Evolutionary conservation across 78 protist genomes (phyloP).

Genomic region (Speleostelium caveatum): DNA sequence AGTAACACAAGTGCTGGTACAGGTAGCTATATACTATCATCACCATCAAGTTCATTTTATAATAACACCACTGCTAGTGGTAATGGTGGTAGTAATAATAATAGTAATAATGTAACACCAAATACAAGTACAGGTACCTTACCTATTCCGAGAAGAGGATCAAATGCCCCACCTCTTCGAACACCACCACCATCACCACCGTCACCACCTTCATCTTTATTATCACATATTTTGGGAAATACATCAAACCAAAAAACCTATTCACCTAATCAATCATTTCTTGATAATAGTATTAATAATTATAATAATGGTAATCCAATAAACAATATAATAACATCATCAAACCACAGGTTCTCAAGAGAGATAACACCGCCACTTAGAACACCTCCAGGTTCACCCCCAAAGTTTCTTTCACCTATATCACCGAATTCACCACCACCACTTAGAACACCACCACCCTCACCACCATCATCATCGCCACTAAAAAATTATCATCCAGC

Average conservation of each 20-base stretch:
- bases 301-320: background rate
- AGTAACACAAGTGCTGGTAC: background rate
- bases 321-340: background rate
- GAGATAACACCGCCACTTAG: slow-evolving; percentile 68
- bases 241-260: background rate
- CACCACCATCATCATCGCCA: slow-evolving; percentile 13
- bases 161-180: slow-evolving; percentile 68
- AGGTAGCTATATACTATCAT: background rate
- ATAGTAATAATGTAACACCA: background rate
- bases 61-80: background rate
- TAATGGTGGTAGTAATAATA: slow-evolving; percentile 1
- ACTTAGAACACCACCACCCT: slow-evolving; percentile 11
- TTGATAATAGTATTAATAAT: background rate
- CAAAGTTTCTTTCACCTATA: slow-evolving; percentile 4
- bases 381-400: slow-evolving; percentile 76
- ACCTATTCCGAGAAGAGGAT: slow-evolving; percentile 10
- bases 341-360: background rate
- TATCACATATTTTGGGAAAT: background rate
- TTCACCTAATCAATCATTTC: background rate
- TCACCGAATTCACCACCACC: slow-evolving; percentile 13
- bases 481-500: too few species aligned
- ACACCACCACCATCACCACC: slow-evolving; percentile 82
- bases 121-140: background rate
- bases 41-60: background rate
- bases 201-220: slow-evolving; percentile 1